These are phyloP conservation scores for Metarhizium brunneum DNA, from an alignment of 2,329 filamentous ascomycete genomes.

Conservation along the genomic window DNA sequence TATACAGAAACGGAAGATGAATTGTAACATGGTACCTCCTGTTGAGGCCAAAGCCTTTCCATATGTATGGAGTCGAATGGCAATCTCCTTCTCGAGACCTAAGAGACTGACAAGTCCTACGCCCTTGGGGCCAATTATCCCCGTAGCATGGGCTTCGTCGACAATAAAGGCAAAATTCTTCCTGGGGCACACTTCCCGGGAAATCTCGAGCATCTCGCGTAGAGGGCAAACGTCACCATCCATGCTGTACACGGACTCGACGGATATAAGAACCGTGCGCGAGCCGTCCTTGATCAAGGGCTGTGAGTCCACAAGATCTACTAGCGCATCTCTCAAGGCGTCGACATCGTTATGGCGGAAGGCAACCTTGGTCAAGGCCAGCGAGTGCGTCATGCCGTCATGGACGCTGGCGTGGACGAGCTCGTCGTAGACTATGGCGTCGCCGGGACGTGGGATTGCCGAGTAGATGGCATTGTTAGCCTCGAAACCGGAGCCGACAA, in stretches of 20 bases:
- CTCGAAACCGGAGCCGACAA: constrained; percentile 51
- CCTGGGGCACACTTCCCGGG: constrained; percentile 21
- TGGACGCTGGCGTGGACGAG: constrained; percentile 58
- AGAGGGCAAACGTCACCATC: constrained; percentile 35
- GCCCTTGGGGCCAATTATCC: constrained; percentile 38
- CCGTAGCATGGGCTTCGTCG: constrained; percentile 38
- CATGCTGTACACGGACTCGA: constrained; percentile 39
- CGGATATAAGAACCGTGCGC: constrained; percentile 26
- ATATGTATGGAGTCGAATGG: constrained; percentile 40
- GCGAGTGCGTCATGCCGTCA: constrained; percentile 51
- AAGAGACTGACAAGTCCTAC: constrained; percentile 38
- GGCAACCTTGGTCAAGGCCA: constrained; percentile 33
- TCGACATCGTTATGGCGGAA: constrained; percentile 36
- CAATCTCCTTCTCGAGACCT: constrained; percentile 39
- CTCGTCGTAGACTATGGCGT: constrained; percentile 54
- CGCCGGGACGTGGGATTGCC: constrained; percentile 40
- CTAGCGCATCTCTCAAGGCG: constrained; percentile 28
- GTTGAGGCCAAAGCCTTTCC: constrained; percentile 39
- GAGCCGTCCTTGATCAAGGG: constrained; percentile 16
- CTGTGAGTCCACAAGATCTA: constrained; percentile 19
- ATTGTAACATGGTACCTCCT: constrained; percentile 14
- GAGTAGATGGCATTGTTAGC: constrained; percentile 43
- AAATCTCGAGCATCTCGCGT: constrained; percentile 24
- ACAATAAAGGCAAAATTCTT: constrained; percentile 40
- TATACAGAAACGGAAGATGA: neutral